These are phyloP conservation scores for Macrophomina pseudophaseolina DNA, from an alignment of 2,329 filamentous ascomycete species.

Conservation along the genomic window DNA sequence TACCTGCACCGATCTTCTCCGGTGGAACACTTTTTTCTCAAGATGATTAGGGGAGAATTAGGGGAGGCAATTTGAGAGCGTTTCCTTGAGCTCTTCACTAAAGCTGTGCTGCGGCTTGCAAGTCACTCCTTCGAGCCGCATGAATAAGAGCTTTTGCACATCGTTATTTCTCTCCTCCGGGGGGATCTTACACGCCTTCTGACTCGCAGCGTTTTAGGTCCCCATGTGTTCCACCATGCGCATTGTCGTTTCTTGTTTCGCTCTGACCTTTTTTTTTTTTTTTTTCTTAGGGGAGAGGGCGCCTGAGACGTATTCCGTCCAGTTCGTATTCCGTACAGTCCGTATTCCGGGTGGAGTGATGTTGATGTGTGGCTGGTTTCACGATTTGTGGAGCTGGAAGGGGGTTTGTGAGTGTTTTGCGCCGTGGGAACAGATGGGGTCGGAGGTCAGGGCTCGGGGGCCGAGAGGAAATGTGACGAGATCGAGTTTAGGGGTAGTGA, in stretches of 20 bases:
- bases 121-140: not conserved
- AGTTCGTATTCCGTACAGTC: no score
- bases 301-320: not conserved
- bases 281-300: no score
- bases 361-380: not conserved
- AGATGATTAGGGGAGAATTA: no score
- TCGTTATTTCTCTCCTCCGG: not conserved
- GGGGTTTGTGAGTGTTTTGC: no score
- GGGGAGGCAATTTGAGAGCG: no score
- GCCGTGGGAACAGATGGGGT: no score
- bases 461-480: not conserved
- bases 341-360: no score
- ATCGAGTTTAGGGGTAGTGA: no score
- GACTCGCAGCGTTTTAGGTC: constrained; percentile 1
- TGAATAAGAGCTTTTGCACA: not conserved
- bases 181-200: not conserved
- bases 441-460: not conserved
- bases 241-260: not conserved
- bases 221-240: not conserved
- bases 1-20: no score
- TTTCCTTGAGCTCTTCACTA: no score
- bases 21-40: no score
- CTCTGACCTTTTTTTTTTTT: not conserved
- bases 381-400: not conserved
- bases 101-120: not conserved